Base-by-base conservation (phyloP, 108 stramenopile species). In the Cyclotella distinguenda region DNA sequence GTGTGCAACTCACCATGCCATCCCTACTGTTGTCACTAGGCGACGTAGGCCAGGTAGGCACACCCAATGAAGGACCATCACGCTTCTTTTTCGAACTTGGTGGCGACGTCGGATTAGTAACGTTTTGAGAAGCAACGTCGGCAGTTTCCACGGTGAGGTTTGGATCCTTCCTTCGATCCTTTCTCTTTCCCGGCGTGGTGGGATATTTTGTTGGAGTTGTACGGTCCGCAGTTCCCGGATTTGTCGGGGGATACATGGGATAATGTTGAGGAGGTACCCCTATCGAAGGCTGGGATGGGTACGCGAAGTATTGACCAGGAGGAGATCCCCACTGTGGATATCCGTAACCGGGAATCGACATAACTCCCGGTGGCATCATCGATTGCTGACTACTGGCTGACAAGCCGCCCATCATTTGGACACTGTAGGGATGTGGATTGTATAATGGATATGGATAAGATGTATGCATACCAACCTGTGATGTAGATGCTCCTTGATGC, bases 81-180 rank as follows among this genome's bases (percentile, higher is more conserved):
- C 33, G 42, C 58, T 59, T 66, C 59, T 66, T 66, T 59, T 74
- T 74, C 12, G 65, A 60, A 32, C 64, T 65, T 1, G 73, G 73
- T 22, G 73, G 73, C 34, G 64, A 65, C 38, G 66, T 18, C 2
- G 54, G 55, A 19, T 47, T 53, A 19, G 39, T 49, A 3, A 48
- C 60, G 10, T 68, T 55, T 15, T 74, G 64, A 23, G 56, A 60
- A 1, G 61, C 38, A n/a, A 60, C 15, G 4, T 74, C 65, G 0
- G 44, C 55, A 18, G 73, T 74, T 1, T 66, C 59, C 23, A 66
- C 58, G 1, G 73, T 74, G 6, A 49, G 26, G 60, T 74, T 54
- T 33, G 33, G 40, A 30, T 66, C 58, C 11, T 51, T 31, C 43
- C 35, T 60, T 0, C 51, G 57, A 34, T 62, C 65, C 38, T 60